Evolutionary conservation across 2,329 filamentous ascomycete species (phyloP).

Genomic region (Ascomycota sp.): DNA sequence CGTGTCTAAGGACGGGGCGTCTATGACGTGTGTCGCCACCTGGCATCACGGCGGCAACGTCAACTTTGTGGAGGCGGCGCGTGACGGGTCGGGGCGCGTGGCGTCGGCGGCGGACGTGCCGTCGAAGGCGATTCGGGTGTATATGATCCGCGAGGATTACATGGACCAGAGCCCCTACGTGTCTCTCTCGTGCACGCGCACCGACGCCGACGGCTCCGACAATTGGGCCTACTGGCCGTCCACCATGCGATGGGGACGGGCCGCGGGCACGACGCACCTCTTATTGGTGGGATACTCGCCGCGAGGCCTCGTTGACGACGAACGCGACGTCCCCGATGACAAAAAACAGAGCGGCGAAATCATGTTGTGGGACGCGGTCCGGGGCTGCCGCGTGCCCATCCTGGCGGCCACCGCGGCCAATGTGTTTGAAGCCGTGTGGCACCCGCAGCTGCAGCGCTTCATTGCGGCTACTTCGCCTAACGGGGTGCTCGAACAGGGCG

Average conservation of each 20-base stretch:
- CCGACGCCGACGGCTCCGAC: slow-evolving; percentile 14
- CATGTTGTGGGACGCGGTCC: slow-evolving; percentile 33
- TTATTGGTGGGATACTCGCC: slow-evolving; percentile 44
- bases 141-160: slow-evolving; percentile 20
- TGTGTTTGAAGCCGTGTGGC: slow-evolving; percentile 45
- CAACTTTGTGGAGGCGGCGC: slow-evolving; percentile 39
- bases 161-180: slow-evolving; percentile 16
- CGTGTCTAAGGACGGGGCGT: slow-evolving; percentile 14
- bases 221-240: slow-evolving; percentile 44
- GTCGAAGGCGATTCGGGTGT: slow-evolving; percentile 34
- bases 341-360: slow-evolving; percentile 38
- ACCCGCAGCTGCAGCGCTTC: slow-evolving; percentile 32
- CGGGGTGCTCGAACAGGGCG: slow-evolving; percentile 20
- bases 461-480: slow-evolving; percentile 35
- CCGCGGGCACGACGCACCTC: slow-evolving; percentile 23
- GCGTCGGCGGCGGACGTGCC: slow-evolving; percentile 39
- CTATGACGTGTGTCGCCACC: slow-evolving; percentile 22
- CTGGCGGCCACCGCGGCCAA: slow-evolving; percentile 33
- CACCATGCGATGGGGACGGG: slow-evolving; percentile 39
- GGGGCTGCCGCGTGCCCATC: slow-evolving; percentile 23
- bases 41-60: slow-evolving; percentile 39
- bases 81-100: slow-evolving; percentile 24
- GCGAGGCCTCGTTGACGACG: slow-evolving; percentile 28
- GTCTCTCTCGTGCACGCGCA: slow-evolving; percentile 20
- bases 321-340: slow-evolving; percentile 37